phyloP scores from a whole-genome alignment of 202 grass and related monocot species.

The Hordeum pubiflorum region DNA sequence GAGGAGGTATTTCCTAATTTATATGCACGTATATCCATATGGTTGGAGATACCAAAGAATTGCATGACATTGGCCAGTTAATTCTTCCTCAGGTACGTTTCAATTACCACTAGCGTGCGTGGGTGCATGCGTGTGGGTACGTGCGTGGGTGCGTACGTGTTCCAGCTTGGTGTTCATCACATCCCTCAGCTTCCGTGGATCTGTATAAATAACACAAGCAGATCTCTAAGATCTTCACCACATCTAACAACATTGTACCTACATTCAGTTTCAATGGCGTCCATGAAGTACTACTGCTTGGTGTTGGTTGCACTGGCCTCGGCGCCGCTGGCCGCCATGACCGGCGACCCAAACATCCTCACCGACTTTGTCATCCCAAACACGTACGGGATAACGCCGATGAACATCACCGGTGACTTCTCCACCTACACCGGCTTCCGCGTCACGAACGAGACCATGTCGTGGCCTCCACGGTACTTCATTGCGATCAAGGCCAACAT shows the following conservation, averaged over 20 bases:
- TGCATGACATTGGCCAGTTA: not conserved
- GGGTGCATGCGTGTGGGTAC: too few species aligned
- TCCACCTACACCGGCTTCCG: not conserved
- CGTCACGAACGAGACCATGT: not conserved
- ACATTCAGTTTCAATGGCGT: not conserved
- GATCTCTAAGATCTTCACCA: not conserved
- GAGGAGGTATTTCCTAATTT: not conserved
- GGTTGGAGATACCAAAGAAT: not conserved
- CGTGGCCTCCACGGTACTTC: not conserved
- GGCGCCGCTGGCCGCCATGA: not conserved
- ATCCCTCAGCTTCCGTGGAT: not conserved
- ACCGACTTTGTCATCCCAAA: not conserved
- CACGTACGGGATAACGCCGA: not conserved
- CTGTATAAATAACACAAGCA: not conserved
- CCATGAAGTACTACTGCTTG: not conserved
- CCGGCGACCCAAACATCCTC: not conserved
- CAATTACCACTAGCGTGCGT: not conserved
- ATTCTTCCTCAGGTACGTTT: not conserved
- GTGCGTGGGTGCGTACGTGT: too few species aligned
- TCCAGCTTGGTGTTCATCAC: not conserved
- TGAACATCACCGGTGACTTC: not conserved
- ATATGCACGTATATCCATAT: not conserved
- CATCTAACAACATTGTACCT: not conserved
- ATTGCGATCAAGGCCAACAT: conserved; percentile 27
- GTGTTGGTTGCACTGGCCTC: not conserved